Percentiles rank a stretch among this genome's conserved stretches.
phyloP scores from a whole-genome alignment of 305 asterid species.

The Rubia tinctorum region DNA sequence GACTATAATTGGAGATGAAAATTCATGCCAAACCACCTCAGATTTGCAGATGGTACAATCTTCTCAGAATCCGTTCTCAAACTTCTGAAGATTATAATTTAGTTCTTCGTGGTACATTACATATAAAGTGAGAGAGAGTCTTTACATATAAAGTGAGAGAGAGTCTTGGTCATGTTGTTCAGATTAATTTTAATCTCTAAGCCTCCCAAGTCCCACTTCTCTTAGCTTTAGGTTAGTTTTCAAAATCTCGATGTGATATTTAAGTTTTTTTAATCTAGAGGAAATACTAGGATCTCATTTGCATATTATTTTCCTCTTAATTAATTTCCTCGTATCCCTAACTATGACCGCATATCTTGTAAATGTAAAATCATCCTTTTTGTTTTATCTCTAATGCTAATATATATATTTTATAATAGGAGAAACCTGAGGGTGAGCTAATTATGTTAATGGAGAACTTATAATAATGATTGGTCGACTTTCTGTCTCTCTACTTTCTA shows the following conservation, averaged over 20 bases:
- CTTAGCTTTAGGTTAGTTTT: not conserved
- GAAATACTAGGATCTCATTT: not conserved
- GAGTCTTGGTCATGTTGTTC: not conserved
- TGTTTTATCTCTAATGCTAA: not conserved
- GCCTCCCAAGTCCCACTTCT: not conserved
- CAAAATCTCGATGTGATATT: not conserved
- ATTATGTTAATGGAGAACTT: not conserved
- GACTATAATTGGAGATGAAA: constrained; percentile 54
- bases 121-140: not conserved
- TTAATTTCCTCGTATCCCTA: not conserved
- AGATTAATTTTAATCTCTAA: not conserved
- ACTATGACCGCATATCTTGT: not conserved
- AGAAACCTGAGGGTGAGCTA: not conserved
- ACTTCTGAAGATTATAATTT: constrained; percentile 38
- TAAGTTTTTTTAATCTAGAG: not conserved
- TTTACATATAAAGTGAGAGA: too few relatives aligned
- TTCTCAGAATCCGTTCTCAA: constrained; percentile 69
- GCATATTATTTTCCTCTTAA: not conserved
- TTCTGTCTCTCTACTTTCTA: too few relatives aligned
- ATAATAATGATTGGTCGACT: too few relatives aligned
- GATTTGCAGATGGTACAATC: constrained; percentile 78
- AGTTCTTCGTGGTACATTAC: too few relatives aligned
- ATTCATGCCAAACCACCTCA: constrained; percentile 76
- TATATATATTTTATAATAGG: not conserved
- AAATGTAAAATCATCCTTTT: not conserved